Base-by-base conservation (phyloP, 192 early-diverging fungal genomes). In the Linnemannia elongata region DNA sequence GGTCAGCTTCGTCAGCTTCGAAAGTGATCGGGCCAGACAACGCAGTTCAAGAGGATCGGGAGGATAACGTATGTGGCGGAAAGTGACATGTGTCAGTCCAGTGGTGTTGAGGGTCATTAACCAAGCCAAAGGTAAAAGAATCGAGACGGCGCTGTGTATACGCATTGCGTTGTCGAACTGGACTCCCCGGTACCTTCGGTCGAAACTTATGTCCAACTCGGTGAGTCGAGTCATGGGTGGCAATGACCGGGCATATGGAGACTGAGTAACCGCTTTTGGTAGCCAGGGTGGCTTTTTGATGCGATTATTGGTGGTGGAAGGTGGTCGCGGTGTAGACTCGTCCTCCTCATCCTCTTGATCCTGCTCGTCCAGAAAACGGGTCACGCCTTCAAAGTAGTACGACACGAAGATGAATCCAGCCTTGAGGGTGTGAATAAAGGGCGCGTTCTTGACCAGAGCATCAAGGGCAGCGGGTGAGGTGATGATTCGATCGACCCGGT, bases 161-260 rank as follows among this genome's bases (percentile, higher is more conserved):
- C 9, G 30, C 60, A 66, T 66, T 3, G 60, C 60, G 0, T 66
- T 66, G 30, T 66, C 30, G 1, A 66, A 66, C 4, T 66, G n/a
- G 30, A 66, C 60, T 4, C 60, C 60, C 24, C 30, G 27, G 3
- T 66, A 66, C 12, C 13, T 6, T 33, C 60, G 60, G 60, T 66
- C 30, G 27, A 66, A 66, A 7, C 30, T 35, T n/a, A 66, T 30
- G 13, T 66, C 60, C 60, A 66, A 30, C 12, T 33, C 30, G 30
- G 27, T 66, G 60, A 66, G 60, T 33, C 13, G 60, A 66, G 60
- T 66, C 60, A 66, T 66, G 9, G 60, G 60, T 66, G 60, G 60
- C 30, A 66, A 33, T 4, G 30, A 12, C 1, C 60, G 3, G 27
- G 30, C 30, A 6, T 12, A 13, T 33, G 12, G 12, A 2, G n/a